Conservation (phyloP, 1,284 basidiomycete species). For the Puccinia triticina region DNA sequence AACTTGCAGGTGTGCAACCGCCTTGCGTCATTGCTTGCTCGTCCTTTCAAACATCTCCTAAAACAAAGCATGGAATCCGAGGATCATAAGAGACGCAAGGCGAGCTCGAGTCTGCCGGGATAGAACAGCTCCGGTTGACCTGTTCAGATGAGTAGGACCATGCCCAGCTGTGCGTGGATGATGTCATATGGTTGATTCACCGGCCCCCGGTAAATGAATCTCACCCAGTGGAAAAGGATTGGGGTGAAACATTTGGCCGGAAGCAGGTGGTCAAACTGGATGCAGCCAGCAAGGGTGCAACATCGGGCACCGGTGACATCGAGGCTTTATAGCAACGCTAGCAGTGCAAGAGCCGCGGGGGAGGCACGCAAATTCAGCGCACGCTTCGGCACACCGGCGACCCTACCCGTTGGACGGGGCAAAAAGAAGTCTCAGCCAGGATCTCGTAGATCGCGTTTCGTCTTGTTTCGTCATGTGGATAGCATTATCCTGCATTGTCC, state of each 20-base stretch:
- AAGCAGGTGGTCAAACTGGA: neutral
- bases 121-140: neutral
- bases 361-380: neutral
- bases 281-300: neutral
- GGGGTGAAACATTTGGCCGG: neutral
- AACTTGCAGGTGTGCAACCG: neutral
- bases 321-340: conserved; percentile 16
- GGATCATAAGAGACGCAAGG: neutral
- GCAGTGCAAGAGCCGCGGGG: neutral
- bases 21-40: conserved; percentile 8
- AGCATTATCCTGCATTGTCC: no score
- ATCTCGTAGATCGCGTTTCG: neutral
- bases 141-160: neutral
- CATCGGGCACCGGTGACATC: conserved; percentile 1
- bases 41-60: neutral
- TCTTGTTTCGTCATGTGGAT: no score
- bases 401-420: neutral
- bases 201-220: neutral
- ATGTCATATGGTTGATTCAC: neutral
- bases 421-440: neutral
- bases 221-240: neutral
- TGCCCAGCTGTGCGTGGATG: neutral
- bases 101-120: neutral
- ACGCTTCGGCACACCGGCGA: neutral
- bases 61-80: neutral